Evolutionary conservation across 805 yeast species (phyloP).

Genomic region (Myxozyma geophila): DNA sequence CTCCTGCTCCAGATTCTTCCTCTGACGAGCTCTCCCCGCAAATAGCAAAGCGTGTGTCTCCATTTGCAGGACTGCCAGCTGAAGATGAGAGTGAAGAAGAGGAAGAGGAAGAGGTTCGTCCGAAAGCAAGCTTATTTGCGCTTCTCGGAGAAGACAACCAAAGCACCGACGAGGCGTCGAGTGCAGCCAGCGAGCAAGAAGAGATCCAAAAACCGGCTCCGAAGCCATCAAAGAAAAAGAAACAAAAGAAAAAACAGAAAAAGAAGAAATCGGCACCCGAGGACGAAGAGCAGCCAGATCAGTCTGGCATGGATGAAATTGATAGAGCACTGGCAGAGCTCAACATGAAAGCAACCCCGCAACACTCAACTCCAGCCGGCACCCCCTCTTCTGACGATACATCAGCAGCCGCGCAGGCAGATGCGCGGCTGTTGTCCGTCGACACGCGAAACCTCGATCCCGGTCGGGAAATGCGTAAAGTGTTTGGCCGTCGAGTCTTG

Average conservation of each 20-base stretch:
- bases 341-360: constrained; percentile 16
- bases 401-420: constrained; percentile 10
- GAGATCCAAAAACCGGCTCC: background rate
- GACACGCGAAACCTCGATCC: constrained; percentile 35
- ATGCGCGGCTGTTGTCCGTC: constrained; percentile 28
- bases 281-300: background rate
- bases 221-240: constrained; percentile 21
- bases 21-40: background rate
- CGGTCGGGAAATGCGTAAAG: constrained; percentile 33
- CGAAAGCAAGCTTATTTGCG: constrained; percentile 25
- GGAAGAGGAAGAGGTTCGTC: background rate
- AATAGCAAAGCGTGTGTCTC: background rate
- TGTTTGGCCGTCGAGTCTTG: constrained; percentile 36
- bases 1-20: background rate
- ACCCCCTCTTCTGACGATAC: background rate
- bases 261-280: constrained; percentile 2
- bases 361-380: no score
- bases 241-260: constrained; percentile 29
- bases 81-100: constrained; percentile 13
- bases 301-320: constrained; percentile 26
- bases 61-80: constrained; percentile 7
- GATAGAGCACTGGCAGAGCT: constrained; percentile 33
- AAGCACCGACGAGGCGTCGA: constrained; percentile 8
- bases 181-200: background rate
- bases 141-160: constrained; percentile 17